Percentiles rank a stretch among this genome's conserved stretches.
These are phyloP conservation scores for Zygoascus bituminiphila DNA, from an alignment of 805 yeast genomes.

Conservation along the genomic window DNA sequence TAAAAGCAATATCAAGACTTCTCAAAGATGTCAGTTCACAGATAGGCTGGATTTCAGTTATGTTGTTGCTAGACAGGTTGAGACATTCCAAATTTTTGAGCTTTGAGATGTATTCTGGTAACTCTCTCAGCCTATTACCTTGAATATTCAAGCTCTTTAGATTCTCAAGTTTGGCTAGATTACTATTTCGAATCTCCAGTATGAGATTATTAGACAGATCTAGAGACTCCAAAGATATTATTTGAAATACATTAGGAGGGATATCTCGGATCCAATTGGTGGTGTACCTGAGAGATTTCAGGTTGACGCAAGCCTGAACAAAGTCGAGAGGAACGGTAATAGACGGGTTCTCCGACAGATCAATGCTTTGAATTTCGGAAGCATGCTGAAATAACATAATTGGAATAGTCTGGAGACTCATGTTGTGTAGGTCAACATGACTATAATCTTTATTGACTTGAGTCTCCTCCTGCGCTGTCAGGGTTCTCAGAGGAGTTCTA, in stretches of 20 bases:
- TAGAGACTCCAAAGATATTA: constrained; percentile 54
- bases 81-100: constrained; percentile 46
- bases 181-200: constrained; percentile 38
- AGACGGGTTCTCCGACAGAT: constrained; percentile 81
- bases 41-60: constrained; percentile 44
- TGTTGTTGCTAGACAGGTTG: constrained; percentile 72
- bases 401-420: constrained; percentile 78
- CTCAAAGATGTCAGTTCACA: constrained; percentile 49
- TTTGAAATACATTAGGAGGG: constrained; percentile 66
- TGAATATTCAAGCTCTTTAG: constrained; percentile 56
- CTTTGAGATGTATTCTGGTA: constrained; percentile 56
- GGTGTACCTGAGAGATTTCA: constrained; percentile 58
- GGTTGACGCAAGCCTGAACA: constrained; percentile 68
- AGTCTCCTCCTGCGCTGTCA: constrained; percentile 64
- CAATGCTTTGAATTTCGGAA: constrained; percentile 68
- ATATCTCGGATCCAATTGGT: constrained; percentile 65
- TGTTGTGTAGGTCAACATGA: constrained; percentile 62
- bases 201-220: constrained; percentile 76
- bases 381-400: constrained; percentile 73
- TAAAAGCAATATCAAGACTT: constrained; percentile 76
- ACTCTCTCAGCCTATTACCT: constrained; percentile 57
- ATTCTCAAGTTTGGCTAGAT: constrained; percentile 43
- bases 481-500: constrained; percentile 49
- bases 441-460: constrained; percentile 53
- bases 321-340: constrained; percentile 78